A percentile compares a stretch with the other conserved stretches of the same genome.
Conservation (phyloP, 2,329 filamentous ascomycete species). For the Neoscytalidium dimidiatum region DNA sequence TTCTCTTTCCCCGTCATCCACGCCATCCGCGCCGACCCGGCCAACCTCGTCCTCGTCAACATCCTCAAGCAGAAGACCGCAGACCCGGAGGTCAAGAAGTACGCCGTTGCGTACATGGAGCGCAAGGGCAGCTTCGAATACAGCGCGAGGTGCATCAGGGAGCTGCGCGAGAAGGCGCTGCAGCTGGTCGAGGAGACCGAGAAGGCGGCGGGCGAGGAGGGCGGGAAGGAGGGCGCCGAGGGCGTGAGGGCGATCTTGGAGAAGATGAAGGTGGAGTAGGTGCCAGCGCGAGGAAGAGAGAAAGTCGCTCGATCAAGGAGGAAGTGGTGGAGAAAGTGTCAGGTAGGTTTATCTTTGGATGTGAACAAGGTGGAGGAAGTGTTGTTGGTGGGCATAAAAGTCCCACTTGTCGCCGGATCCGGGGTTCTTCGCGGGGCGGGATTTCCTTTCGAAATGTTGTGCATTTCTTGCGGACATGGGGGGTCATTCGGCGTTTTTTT, state of each 20-base stretch:
- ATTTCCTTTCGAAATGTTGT: not conserved
- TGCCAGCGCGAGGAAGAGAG: not conserved
- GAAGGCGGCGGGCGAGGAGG: slow-evolving; percentile 30
- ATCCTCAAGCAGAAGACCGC: slow-evolving; percentile 88
- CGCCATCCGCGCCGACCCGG: slow-evolving; percentile 75
- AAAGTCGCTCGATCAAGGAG: not conserved
- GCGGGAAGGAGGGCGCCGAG: slow-evolving; percentile 37
- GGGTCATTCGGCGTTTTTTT: not conserved
- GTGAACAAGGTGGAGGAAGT: too few relatives aligned
- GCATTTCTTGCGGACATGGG: not conserved
- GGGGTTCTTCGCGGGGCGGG: too few relatives aligned
- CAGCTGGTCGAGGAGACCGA: slow-evolving; percentile 46
- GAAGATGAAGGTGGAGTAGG: slow-evolving; percentile 30
- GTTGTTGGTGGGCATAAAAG: too few relatives aligned
- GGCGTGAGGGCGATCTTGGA: slow-evolving; percentile 44
- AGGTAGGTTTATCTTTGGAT: not conserved
- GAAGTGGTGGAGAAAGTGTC: not conserved
- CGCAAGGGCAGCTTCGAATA: slow-evolving; percentile 87
- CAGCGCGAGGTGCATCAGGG: slow-evolving; percentile 62
- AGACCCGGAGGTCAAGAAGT: slow-evolving; percentile 85
- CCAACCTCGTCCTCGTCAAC: slow-evolving; percentile 80
- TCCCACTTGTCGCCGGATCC: too few relatives aligned
- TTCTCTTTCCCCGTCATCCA: slow-evolving; percentile 97
- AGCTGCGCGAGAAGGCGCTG: slow-evolving; percentile 46
- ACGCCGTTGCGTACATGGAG: slow-evolving; percentile 91